Evolutionary conservation across 75 land plant species (phyloP).

Genomic region (Sequoiadendron giganteum): DNA sequence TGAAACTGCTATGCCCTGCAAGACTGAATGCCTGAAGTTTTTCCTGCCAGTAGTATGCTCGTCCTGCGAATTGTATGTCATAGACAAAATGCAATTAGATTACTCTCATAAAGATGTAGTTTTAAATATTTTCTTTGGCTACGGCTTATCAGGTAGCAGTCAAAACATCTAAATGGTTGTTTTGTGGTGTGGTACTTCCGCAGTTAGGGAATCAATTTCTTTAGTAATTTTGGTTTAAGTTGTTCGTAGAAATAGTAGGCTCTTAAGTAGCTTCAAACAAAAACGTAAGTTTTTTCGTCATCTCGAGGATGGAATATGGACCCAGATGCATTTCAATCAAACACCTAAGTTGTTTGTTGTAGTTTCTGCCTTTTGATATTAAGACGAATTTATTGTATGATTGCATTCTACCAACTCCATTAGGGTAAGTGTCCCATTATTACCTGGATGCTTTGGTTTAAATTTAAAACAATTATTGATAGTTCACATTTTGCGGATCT

Average conservation of each 20-base stretch:
- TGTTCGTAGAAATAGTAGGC: not conserved
- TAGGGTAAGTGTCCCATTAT: not conserved
- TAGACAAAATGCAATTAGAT: not conserved
- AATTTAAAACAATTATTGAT: not conserved
- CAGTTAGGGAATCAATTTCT: not conserved
- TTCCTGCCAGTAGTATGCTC: not conserved
- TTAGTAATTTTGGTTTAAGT: not conserved
- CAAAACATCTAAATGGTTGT: not conserved
- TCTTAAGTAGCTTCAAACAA: not conserved
- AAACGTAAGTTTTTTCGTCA: too few relatives aligned
- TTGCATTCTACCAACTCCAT: not conserved
- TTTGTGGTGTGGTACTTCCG: not conserved
- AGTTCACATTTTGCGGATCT: not conserved
- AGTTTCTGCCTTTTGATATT: not conserved
- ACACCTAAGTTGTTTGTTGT: not conserved
- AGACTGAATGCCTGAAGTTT: not conserved
- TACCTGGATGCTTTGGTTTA: not conserved
- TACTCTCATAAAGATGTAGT: not conserved
- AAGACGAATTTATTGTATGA: not conserved
- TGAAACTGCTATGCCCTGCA: not conserved
- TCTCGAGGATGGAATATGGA: too few relatives aligned
- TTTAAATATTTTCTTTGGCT: not conserved
- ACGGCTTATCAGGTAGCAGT: not conserved
- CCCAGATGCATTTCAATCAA: too few relatives aligned
- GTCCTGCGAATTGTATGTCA: not conserved